A percentile compares a stretch with the other conserved stretches of the same genome.
Conservation (phyloP, 805 yeast genomes). For the Alloascoidea hylecoeti region DNA sequence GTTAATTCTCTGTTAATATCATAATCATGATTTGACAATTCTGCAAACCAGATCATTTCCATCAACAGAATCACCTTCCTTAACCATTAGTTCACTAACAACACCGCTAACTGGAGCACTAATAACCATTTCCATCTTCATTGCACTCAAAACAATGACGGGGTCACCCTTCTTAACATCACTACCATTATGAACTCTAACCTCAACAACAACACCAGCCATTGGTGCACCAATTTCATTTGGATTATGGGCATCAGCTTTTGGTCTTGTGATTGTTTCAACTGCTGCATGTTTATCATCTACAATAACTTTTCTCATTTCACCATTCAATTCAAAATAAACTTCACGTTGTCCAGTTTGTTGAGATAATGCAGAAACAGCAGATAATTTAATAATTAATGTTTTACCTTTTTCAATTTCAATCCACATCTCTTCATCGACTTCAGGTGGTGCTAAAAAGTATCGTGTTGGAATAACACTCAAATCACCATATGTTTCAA, state of each 20-base stretch:
- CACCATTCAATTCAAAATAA: constrained; percentile 96
- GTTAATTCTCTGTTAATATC: background rate
- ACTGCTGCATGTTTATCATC: constrained; percentile 80
- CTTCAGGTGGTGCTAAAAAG: constrained; percentile 76
- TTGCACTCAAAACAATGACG: constrained; percentile 84
- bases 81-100: constrained; percentile 60
- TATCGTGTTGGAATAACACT: constrained; percentile 87
- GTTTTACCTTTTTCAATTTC: constrained; percentile 93
- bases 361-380: constrained; percentile 76
- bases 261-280: constrained; percentile 75
- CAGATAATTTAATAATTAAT: constrained; percentile 79
- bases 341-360: constrained; percentile 92
- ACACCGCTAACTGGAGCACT: constrained; percentile 83
- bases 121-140: constrained; percentile 99
- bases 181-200: constrained; percentile 76
- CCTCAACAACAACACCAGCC: constrained; percentile 97
- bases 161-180: constrained; percentile 96
- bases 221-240: constrained; percentile 96
- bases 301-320: constrained; percentile 87
- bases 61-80: constrained; percentile 92
- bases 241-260: constrained; percentile 83
- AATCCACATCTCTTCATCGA: constrained; percentile 81
- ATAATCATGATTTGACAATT: constrained; percentile 23
- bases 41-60: constrained; percentile 78
- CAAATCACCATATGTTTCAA: constrained; percentile 78